These are phyloP conservation scores for Elsinoe fawcettii DNA, from an alignment of 2,329 filamentous ascomycete species.

Conservation along the genomic window DNA sequence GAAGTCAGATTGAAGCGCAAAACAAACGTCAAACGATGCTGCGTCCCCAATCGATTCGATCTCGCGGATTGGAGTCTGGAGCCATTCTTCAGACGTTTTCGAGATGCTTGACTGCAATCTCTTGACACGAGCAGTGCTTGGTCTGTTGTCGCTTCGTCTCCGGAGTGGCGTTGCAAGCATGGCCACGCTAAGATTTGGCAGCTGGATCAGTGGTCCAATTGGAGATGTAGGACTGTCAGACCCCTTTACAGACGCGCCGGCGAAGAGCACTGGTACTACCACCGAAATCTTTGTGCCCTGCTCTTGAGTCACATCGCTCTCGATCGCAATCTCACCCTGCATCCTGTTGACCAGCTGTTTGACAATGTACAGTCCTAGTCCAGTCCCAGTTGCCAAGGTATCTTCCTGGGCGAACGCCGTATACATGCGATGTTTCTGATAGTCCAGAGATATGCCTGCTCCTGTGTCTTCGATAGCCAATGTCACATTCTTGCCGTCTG, in stretches of 20 bases:
- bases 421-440: conserved; percentile 27
- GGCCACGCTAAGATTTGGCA: neutral
- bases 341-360: conserved; percentile 26
- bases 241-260: neutral
- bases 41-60: neutral
- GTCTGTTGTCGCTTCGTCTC: neutral
- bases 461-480: conserved; percentile 25
- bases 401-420: conserved; percentile 31
- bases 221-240: neutral
- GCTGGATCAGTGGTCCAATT: neutral
- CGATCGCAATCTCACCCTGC: conserved; percentile 23
- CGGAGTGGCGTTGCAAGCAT: neutral
- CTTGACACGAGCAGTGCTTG: neutral
- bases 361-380: conserved; percentile 31
- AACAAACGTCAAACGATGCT: conserved; percentile 8
- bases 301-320: conserved; percentile 21
- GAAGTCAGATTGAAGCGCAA: conserved; percentile 16
- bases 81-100: conserved; percentile 15
- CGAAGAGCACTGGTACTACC: neutral
- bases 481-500: neutral
- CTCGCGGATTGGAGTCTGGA: neutral
- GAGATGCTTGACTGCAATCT: neutral
- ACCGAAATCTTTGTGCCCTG: conserved; percentile 22
- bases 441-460: conserved; percentile 28
- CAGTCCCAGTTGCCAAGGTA: conserved; percentile 27